Conservation (phyloP, 2,329 filamentous ascomycete genomes). For the Stagonosporopsis cucurbitacearum region DNA sequence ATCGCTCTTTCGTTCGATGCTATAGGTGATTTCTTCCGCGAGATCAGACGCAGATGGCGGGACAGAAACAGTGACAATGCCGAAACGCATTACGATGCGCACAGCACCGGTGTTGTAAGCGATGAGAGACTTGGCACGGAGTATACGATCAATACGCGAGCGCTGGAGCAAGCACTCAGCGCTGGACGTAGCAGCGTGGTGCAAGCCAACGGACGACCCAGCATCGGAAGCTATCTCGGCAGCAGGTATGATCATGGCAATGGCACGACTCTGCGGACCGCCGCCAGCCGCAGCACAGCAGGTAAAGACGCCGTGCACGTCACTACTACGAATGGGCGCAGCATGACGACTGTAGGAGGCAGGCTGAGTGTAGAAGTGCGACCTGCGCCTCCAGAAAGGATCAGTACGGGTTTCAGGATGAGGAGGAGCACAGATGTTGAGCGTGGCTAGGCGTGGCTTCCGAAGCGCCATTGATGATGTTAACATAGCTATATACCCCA, state of each 20-base stretch:
- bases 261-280: constrained; percentile 31
- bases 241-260: constrained; percentile 22
- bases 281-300: constrained; percentile 43
- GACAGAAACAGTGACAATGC: constrained; percentile 13
- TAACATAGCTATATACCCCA: constrained; percentile 2
- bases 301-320: constrained; percentile 22
- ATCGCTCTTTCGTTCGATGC: constrained; percentile 56
- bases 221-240: constrained; percentile 39
- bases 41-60: constrained; percentile 28
- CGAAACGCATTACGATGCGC: neutral
- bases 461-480: neutral
- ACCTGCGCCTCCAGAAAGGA: constrained; percentile 30
- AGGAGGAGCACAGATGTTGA: constrained; percentile 41
- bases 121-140: constrained; percentile 26
- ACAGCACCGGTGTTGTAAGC: constrained; percentile 4
- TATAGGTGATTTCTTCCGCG: constrained; percentile 42
- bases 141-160: constrained; percentile 32
- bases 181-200: constrained; percentile 34
- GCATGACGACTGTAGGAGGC: constrained; percentile 16
- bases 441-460: constrained; percentile 1
- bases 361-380: constrained; percentile 30
- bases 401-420: constrained; percentile 45
- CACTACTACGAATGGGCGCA: constrained; percentile 15
- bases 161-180: constrained; percentile 38
- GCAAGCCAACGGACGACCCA: constrained; percentile 29